Evolutionary conservation across 179 eudicot genomes (phyloP).

Genomic region (Dionaea muscipula): DNA sequence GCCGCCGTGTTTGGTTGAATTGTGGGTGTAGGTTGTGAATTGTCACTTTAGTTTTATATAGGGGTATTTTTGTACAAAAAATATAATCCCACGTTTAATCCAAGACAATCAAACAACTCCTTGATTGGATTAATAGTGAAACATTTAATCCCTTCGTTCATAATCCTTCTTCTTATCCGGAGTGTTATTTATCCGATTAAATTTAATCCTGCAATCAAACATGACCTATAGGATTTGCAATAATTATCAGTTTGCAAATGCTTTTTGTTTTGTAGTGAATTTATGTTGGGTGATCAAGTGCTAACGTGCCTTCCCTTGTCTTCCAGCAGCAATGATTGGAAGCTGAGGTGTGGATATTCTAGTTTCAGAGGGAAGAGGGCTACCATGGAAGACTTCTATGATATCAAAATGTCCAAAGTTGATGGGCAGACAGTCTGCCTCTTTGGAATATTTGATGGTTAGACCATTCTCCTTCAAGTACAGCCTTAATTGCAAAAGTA

Average conservation of each 20-base stretch:
- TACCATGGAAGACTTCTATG: conserved; percentile 96
- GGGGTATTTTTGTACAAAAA: too few relatives aligned
- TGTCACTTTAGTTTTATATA: too few relatives aligned
- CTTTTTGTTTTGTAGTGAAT: background rate
- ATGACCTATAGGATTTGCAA: background rate
- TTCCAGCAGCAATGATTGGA: conserved; percentile 81
- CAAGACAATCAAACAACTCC: too few relatives aligned
- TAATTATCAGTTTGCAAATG: background rate
- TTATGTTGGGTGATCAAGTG: background rate
- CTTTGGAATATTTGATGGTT: conserved; percentile 97
- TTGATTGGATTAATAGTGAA: too few relatives aligned
- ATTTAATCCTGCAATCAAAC: too few relatives aligned
- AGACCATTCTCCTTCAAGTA: conserved; percentile 16
- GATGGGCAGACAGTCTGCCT: conserved; percentile 66
- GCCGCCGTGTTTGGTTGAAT: too few relatives aligned
- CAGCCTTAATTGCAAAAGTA: background rate
- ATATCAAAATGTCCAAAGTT: conserved; percentile 60
- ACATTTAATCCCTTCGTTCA: too few relatives aligned
- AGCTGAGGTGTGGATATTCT: conserved; percentile 76
- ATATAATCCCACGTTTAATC: too few relatives aligned
- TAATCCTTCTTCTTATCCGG: too few relatives aligned
- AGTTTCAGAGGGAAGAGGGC: conserved; percentile 91
- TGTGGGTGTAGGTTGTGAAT: too few relatives aligned
- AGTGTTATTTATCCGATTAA: too few relatives aligned
- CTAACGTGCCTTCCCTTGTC: conserved; percentile 12